A percentile compares a stretch with the other conserved stretches of the same genome.
These are phyloP conservation scores for Solanum chilense DNA, from an alignment of 257 asterid species.

Conservation along the genomic window DNA sequence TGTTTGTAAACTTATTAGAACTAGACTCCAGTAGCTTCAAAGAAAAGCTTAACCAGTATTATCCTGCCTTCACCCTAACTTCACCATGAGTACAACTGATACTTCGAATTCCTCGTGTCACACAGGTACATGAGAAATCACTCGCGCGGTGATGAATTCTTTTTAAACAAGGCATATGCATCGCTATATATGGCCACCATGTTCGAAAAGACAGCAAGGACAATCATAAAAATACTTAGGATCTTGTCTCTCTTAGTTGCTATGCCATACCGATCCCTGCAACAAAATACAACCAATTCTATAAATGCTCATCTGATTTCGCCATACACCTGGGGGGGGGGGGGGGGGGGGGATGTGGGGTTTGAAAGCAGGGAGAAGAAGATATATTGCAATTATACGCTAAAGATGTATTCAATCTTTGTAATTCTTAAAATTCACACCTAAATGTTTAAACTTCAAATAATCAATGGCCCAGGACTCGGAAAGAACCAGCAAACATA, in stretches of 20 bases:
- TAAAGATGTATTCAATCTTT: not conserved
- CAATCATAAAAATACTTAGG: constrained; percentile 60
- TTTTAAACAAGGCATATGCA: constrained; percentile 79
- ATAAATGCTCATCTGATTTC: not conserved
- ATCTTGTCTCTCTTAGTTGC: constrained; percentile 70
- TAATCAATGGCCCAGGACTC: not conserved
- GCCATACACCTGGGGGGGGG: not conserved
- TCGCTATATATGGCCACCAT: constrained; percentile 86
- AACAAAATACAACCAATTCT: constrained; percentile 1
- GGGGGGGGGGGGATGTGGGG: not conserved
- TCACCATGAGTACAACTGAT: not conserved
- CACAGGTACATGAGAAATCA: constrained; percentile 13
- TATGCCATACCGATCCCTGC: constrained; percentile 83
- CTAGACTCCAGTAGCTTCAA: not conserved
- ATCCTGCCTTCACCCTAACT: constrained; percentile 3
- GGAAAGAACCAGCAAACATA: not conserved
- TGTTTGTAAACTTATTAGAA: constrained; percentile 1
- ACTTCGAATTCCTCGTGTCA: not conserved
- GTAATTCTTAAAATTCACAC: not conserved
- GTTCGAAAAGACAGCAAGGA: constrained; percentile 80
- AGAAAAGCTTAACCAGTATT: not conserved
- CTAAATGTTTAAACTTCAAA: not conserved
- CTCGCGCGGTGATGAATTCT: constrained; percentile 36
- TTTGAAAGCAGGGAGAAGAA: not conserved
- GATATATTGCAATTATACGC: not conserved